Evolutionary conservation across 139 green algal genomes (phyloP).

Genomic region (Pleodorina starrii): DNA sequence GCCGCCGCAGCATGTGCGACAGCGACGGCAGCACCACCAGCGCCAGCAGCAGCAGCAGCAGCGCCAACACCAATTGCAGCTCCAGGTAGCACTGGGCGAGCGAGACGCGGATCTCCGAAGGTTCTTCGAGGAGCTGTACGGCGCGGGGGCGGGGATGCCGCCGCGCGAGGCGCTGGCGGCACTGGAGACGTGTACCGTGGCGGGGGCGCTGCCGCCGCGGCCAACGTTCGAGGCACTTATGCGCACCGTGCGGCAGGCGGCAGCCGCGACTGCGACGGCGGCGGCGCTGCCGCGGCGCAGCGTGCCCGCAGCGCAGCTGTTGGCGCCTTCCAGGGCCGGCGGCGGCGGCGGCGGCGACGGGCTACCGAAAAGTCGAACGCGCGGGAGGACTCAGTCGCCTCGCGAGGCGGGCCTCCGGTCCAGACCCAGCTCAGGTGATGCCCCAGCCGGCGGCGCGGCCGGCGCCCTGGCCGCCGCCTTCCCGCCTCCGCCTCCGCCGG

Average conservation of each 20-base stretch:
- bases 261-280: background rate
- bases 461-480: background rate
- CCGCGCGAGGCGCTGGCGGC: slow-evolving; percentile 36
- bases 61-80: background rate
- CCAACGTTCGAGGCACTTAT: slow-evolving; percentile 8
- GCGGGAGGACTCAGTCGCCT: background rate
- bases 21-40: no score
- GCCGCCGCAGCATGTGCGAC: background rate
- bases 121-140: slow-evolving; percentile 38
- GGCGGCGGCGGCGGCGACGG: background rate
- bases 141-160: background rate
- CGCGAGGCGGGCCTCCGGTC: no score
- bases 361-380: background rate
- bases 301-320: no score
- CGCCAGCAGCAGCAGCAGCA: background rate
- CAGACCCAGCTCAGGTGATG: background rate
- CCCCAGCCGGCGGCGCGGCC: background rate
- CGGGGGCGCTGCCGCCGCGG: slow-evolving; percentile 17
- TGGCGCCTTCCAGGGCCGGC: no score
- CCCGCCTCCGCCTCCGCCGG: background rate
- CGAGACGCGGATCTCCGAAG: background rate
- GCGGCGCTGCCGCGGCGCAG: background rate
- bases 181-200: slow-evolving; percentile 37
- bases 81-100: background rate
- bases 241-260: slow-evolving; percentile 1